Evolutionary conservation across 805 yeast genomes (phyloP), one percentile per base, ranked within the genome.

Genomic region (Saturnispora sekii): DNA sequence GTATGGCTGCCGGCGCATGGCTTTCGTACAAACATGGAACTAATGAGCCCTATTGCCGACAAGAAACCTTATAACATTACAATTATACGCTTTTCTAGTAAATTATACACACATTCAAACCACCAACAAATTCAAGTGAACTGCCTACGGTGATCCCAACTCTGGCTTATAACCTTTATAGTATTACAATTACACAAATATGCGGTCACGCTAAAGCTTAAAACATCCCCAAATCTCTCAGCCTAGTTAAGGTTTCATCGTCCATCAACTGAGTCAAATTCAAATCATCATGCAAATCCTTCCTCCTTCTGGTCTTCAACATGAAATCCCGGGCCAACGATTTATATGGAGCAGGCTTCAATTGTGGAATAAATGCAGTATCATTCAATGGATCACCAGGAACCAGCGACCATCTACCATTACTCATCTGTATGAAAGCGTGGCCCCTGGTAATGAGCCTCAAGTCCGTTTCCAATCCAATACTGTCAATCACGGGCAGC

Each of bases 321-420:
- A 87, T 81, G 55, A 88, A 86, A 62, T 93, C 98, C 46, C 98
- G 69, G 1, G 96, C 90, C 47, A 89, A 64, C 2, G 84, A 78
- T 9, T 67, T 66, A 0, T 69, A 63, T 5, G 82, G 80, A 1
- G 93, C 96, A 0, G 96, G 85, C 52, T 77, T 78, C 58, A 90
- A 68, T 35, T 79, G 72, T 5, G 88, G 87, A 34, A 87, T 71
- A 40, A 63, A 65, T 14, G 76, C 74, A 30, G 76, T 72, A 17
- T 66, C 64, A 59, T 90, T 95, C 54, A 90, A 57, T 8, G 97
- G 97, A 64, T 90, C 87, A 0, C 98, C 98, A 2, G 96, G 95
- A 1, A 85, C 94, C 3, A 68, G 61, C 16, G 74, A 72, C 95
- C 96, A 93, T 46, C 70, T 72, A 45, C 72, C 71, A 61, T 85